These are phyloP conservation scores for Cryptococcus hybrid DNA, from an alignment of 1,284 basidiomycete species.

Conservation along the genomic window DNA sequence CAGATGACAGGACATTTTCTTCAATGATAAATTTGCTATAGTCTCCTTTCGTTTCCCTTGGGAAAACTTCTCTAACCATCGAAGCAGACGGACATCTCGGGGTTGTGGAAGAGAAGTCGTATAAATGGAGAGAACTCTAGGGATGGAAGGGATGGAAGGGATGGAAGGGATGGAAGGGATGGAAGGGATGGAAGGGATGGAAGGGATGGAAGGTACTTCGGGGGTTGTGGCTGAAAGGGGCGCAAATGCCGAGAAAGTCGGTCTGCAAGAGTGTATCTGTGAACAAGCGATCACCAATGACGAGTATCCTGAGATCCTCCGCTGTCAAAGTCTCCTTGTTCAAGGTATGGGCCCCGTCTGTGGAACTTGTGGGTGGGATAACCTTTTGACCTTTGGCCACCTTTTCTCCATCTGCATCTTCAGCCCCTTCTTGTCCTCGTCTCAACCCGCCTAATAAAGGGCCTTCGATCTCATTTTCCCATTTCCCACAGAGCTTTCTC, in stretches of 20 bases:
- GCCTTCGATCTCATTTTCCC: slow-evolving; percentile 26
- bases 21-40: slow-evolving; percentile 23
- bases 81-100: slow-evolving; percentile 38
- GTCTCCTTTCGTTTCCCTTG: slow-evolving; percentile 8
- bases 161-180: background rate
- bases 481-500: slow-evolving; percentile 23
- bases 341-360: background rate
- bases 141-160: slow-evolving; percentile 7
- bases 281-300: slow-evolving; percentile 87
- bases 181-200: no score
- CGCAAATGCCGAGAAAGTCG: slow-evolving; percentile 53
- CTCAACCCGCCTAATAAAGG: slow-evolving; percentile 33
- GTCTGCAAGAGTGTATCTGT: slow-evolving; percentile 87
- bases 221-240: no score
- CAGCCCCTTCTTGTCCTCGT: background rate
- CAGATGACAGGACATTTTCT: no score
- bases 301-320: slow-evolving; percentile 57
- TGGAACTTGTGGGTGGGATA: background rate
- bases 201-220: no score
- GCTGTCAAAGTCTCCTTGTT: background rate
- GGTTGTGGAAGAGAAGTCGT: slow-evolving; percentile 43
- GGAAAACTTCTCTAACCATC: slow-evolving; percentile 42
- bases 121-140: slow-evolving; percentile 34
- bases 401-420: no score
- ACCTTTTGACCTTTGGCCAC: background rate